A percentile compares a stretch with the other conserved stretches of the same genome.
phyloP scores from a whole-genome alignment of 2,329 filamentous ascomycete genomes.

The Xylogone sp. region DNA sequence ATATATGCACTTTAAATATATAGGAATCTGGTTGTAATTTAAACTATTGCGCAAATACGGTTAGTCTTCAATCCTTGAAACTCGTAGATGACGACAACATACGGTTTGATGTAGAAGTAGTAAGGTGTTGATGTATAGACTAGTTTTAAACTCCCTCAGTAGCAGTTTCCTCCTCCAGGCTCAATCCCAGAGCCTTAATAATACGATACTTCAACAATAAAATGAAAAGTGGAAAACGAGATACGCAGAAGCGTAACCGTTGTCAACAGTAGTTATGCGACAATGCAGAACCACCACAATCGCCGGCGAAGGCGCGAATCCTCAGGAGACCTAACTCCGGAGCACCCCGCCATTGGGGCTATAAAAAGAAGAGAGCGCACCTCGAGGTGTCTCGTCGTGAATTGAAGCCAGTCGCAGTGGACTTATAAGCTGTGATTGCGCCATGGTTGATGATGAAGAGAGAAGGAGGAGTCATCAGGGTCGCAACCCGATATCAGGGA shows the following conservation, averaged over 20 bases:
- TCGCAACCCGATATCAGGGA: slow-evolving; percentile 1
- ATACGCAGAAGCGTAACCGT: slow-evolving; percentile 15
- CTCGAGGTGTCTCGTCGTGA: slow-evolving; percentile 20
- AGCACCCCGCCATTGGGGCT: slow-evolving; percentile 28
- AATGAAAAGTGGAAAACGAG: slow-evolving; percentile 13
- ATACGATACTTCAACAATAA: slow-evolving; percentile 9
- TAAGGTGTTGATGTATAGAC: too few species aligned
- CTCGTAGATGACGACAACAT: slow-evolving; percentile 2
- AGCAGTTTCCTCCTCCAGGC: slow-evolving; percentile 5
- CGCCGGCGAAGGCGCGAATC: slow-evolving; percentile 19
- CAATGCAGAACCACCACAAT: slow-evolving; percentile 2
- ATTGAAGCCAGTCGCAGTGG: slow-evolving; percentile 18
- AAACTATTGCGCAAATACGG: too few species aligned
- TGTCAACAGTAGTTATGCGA: slow-evolving; percentile 17
- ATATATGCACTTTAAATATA: neutral
- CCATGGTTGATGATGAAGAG: neutral
- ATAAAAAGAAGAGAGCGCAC: slow-evolving; percentile 24
- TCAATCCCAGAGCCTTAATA: slow-evolving; percentile 6
- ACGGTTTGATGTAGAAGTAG: neutral
- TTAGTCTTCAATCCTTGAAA: too few species aligned
- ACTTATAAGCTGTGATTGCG: slow-evolving; percentile 10
- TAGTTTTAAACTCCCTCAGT: slow-evolving; percentile 8
- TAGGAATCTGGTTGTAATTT: too few species aligned
- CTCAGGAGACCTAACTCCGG: slow-evolving; percentile 22
- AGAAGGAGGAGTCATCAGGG: neutral